phyloP scores from a whole-genome alignment of 495 filamentous ascomycete genomes.

The Hypoxylon perforatum region DNA sequence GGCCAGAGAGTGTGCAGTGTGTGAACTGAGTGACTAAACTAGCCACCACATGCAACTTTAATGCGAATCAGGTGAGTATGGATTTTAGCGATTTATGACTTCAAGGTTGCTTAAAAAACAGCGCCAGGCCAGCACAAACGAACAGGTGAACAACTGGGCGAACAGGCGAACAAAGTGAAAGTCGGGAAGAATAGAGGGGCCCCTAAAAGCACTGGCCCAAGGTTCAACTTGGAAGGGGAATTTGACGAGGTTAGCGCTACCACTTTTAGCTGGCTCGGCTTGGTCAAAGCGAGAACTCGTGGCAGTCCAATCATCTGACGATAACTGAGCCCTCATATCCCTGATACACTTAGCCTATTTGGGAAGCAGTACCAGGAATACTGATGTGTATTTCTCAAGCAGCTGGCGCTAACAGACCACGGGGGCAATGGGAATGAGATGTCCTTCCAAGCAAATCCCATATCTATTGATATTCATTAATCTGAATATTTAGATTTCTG shows the following conservation, averaged over 20 bases:
- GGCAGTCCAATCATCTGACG: slow-evolving; percentile 37
- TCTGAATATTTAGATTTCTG: no score
- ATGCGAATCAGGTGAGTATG: slow-evolving; percentile 5
- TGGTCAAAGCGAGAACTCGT: slow-evolving; percentile 1
- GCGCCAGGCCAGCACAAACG: no score
- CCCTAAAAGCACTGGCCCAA: slow-evolving; percentile 12
- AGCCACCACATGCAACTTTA: not conserved
- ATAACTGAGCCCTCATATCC: slow-evolving; percentile 32
- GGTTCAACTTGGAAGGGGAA: slow-evolving; percentile 14
- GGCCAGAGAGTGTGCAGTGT: not conserved
- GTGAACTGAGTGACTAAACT: no score
- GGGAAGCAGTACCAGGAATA: not conserved
- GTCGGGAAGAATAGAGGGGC: slow-evolving; percentile 30
- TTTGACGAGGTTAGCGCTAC: slow-evolving; percentile 44
- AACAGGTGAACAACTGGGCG: no score
- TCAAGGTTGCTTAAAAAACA: slow-evolving; percentile 7
- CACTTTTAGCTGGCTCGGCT: slow-evolving; percentile 19
- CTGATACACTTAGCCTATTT: slow-evolving; percentile 3
- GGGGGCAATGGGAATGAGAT: no score
- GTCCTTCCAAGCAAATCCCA: no score
- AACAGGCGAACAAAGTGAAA: no score
- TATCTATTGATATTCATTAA: no score
- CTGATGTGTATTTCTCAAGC: no score
- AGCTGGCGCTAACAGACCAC: no score
- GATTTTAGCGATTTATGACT: slow-evolving; percentile 2